These are phyloP conservation scores for Colletotrichum lini DNA, from an alignment of 2,329 filamentous ascomycete genomes.

Conservation along the genomic window DNA sequence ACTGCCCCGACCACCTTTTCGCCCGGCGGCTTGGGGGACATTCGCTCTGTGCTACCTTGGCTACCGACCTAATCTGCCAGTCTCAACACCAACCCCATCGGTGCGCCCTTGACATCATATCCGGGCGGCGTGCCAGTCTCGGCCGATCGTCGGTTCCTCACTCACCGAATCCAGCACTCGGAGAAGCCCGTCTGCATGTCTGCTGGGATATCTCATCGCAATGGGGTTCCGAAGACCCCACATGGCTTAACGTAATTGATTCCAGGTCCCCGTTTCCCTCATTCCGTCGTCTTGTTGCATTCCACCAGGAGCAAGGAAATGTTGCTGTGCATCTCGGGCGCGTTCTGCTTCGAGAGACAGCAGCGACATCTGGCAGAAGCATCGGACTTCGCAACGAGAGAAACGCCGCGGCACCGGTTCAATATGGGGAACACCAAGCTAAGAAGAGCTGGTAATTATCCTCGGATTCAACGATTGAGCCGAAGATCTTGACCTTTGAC, in stretches of 20 bases:
- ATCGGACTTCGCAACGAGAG: too few species aligned
- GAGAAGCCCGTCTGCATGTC: slow-evolving; percentile 22
- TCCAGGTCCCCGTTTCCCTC: background rate
- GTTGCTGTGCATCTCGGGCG: too few species aligned
- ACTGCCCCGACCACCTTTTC: slow-evolving; percentile 33
- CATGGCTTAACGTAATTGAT: background rate
- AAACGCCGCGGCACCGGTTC: too few species aligned
- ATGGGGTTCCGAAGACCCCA: background rate
- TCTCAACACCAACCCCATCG: slow-evolving; percentile 4
- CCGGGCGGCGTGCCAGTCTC: background rate
- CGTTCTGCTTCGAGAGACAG: too few species aligned
- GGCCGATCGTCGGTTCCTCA: slow-evolving; percentile 3
- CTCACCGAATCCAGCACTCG: slow-evolving; percentile 11
- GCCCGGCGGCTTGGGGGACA: slow-evolving; percentile 25
- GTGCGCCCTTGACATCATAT: slow-evolving; percentile 22
- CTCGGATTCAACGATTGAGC: background rate
- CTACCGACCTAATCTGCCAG: background rate
- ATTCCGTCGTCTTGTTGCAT: background rate
- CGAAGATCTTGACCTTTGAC: background rate
- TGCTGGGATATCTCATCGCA: background rate
- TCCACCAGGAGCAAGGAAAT: background rate
- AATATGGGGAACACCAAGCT: too few species aligned
- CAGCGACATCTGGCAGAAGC: too few species aligned
- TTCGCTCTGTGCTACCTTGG: background rate
- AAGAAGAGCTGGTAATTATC: background rate